Evolutionary conservation across 106 monocot genomes (phyloP).

Genomic region (Dactylorhiza incarnata): DNA sequence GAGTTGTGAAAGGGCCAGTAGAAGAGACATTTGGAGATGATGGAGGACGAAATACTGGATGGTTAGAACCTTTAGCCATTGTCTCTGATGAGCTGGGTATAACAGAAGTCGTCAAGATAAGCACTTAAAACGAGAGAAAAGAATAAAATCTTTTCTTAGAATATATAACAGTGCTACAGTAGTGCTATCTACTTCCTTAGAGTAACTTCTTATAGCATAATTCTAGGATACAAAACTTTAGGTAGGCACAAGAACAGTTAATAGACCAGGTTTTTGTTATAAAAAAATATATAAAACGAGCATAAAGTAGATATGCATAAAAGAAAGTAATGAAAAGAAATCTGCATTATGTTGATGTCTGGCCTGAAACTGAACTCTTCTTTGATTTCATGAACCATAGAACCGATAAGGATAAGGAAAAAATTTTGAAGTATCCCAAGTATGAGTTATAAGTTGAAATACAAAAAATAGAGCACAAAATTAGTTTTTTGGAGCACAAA

Average conservation of each 20-base stretch:
- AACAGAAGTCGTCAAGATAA: background rate
- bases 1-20: constrained; percentile 9
- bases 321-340: too few species aligned
- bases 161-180: background rate
- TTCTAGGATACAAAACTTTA: background rate
- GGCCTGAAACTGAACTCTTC: too few species aligned
- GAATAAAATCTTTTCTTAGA: background rate
- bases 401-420: too few species aligned
- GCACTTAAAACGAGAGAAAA: background rate
- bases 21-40: constrained; percentile 23
- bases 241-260: background rate
- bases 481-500: too few species aligned
- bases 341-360: too few species aligned
- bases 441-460: too few species aligned
- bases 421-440: too few species aligned
- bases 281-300: too few species aligned
- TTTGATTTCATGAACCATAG: too few species aligned
- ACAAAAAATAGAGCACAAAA: too few species aligned
- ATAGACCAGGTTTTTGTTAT: too few species aligned
- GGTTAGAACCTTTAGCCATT: constrained; percentile 19
- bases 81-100: background rate
- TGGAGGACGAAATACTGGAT: constrained; percentile 14
- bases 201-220: background rate
- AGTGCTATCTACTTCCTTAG: background rate
- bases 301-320: too few species aligned